These are phyloP conservation scores for Aspergillus persii DNA, from an alignment of 2,329 filamentous ascomycete genomes.

Conservation along the genomic window DNA sequence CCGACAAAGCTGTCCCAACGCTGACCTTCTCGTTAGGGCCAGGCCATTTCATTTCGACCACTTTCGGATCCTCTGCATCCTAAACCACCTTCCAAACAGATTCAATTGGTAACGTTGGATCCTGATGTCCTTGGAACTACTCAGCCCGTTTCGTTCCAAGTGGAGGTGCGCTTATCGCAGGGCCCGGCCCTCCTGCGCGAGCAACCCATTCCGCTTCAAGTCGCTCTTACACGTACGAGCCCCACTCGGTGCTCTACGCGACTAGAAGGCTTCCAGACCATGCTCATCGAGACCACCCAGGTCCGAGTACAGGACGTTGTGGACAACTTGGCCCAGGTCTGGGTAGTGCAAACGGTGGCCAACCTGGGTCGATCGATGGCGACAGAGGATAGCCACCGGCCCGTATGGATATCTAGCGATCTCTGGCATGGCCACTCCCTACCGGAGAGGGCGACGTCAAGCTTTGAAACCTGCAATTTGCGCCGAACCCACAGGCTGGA, in stretches of 20 bases:
- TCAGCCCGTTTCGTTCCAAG: not conserved
- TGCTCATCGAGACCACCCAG: constrained; percentile 20
- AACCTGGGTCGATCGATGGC: constrained; percentile 7
- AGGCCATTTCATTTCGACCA: not conserved
- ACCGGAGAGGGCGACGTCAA: constrained; percentile 9
- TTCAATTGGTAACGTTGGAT: not conserved
- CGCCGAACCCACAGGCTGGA: constrained; percentile 14
- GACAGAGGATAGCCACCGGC: not conserved
- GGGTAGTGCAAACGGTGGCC: constrained; percentile 18
- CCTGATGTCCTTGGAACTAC: not conserved
- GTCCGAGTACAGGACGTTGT: constrained; percentile 5
- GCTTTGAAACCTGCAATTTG: constrained; percentile 20
- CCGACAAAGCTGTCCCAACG: not conserved
- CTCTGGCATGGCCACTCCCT: constrained; percentile 8
- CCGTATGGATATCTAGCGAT: not conserved
- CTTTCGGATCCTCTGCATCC: not conserved
- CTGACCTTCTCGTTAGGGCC: not conserved
- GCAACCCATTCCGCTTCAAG: constrained; percentile 11
- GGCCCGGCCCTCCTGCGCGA: constrained; percentile 14
- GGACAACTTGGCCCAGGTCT: constrained; percentile 6
- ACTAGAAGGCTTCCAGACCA: constrained; percentile 18
- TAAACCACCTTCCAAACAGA: not conserved
- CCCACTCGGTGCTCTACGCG: not conserved
- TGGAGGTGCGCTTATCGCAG: constrained; percentile 11
- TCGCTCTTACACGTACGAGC: constrained; percentile 9